Conservation (phyloP, 495 filamentous ascomycete genomes). For the Hypoxylon crocopeplum region DNA sequence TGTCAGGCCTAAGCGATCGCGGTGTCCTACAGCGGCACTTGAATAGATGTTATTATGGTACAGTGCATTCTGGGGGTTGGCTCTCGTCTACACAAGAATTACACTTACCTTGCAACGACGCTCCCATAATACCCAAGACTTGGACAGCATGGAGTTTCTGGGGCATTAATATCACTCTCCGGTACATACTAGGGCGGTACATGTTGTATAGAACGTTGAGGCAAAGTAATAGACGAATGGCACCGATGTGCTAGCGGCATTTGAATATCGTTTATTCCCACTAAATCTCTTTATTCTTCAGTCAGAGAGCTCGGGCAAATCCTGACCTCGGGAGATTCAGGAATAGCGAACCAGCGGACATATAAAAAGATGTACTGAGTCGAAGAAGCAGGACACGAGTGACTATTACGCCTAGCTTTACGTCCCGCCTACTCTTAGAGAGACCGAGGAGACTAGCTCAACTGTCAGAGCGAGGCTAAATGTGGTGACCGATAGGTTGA, state of each 20-base stretch:
- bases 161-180: neutral
- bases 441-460: too few relatives aligned
- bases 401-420: too few relatives aligned
- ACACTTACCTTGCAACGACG: neutral
- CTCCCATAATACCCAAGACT: conserved; percentile 6
- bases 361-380: too few relatives aligned
- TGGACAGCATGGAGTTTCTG: conserved; percentile 10
- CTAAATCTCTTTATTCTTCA: too few relatives aligned
- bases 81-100: neutral
- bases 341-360: too few relatives aligned
- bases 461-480: too few relatives aligned
- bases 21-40: neutral
- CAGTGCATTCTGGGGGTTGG: neutral
- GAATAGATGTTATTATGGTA: conserved; percentile 14
- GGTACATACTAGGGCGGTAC: neutral
- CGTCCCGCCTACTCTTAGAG: too few relatives aligned
- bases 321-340: too few relatives aligned
- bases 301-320: too few relatives aligned
- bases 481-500: too few relatives aligned
- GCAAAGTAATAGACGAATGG: too few relatives aligned
- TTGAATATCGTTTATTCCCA: neutral
- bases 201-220: neutral
- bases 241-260: neutral
- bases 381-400: too few relatives aligned
- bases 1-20: neutral